Evolutionary conservation across 106 monocot species (phyloP), one percentile per base, ranked within the genome.

Genomic region (Acanthochlamys bracteata): DNA sequence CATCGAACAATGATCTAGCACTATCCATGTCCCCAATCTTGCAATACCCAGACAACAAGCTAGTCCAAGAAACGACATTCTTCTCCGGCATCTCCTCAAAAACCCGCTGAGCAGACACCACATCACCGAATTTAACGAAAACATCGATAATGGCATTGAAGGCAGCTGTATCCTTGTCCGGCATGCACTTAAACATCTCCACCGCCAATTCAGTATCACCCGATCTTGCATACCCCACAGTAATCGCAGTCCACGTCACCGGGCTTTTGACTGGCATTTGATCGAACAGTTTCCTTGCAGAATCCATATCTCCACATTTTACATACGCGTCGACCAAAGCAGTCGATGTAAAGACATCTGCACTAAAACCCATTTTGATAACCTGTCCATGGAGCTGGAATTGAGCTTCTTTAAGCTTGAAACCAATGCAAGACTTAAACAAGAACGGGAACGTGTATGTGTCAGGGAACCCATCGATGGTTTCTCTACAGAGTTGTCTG

Each of bases 1-100:
- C 49, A 49, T 49, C 12, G 2, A 49, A 10, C 17, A 49, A 49
- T 49, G 10, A 3, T 49, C 49, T 49, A 49, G 12, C 2, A 10
- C 15, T 1, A 12, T 3, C 49, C 49, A 49, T 82, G n/a, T 53
- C 33, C 2, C 77, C 82, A 19, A 42, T 45, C 46, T 74, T 74
- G 51, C 70, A 67, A 60, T 78, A 82, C 24, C 82, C 82, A 20
- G 41, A 57, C 11, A 78, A 67, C 74, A 82, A 64, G 63, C 71
- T 82, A 41, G 82, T 82, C 82, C 82, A 82, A 22, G 77, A 66
- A 11, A 78, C 78, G 59, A 82, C 78, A 63, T 71, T 82, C 46
- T 46, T 55, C 7, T 78, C 66, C 0, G 19, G 53, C 82, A 78
- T 71, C 20, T 71, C 74, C 41, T 74, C 74, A 39, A 82, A 82